Conservation (phyloP, 2,329 filamentous ascomycete species). For the Pestalotiopsis sp. region DNA sequence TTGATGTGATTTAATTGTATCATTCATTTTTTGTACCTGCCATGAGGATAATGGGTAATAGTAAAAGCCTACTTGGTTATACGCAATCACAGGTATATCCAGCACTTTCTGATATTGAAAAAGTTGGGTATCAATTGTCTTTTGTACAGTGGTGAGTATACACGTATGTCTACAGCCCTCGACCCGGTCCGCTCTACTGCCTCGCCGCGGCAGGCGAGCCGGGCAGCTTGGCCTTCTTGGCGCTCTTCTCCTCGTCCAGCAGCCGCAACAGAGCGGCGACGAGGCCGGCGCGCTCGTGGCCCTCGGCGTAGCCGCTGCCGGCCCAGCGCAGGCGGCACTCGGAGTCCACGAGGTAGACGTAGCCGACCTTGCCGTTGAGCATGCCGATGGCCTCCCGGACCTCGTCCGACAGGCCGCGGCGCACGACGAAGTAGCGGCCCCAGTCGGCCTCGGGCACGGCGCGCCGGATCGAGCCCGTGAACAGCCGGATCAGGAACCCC, state of each 20-base stretch:
- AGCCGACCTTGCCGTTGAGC: conserved; percentile 90
- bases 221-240: conserved; percentile 1
- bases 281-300: conserved; percentile 68
- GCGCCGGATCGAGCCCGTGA: conserved; percentile 55
- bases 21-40: too few relatives aligned
- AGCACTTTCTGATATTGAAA: too few relatives aligned
- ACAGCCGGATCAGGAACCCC: conserved; percentile 59
- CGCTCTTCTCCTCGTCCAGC: conserved; percentile 54
- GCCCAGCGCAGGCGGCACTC: conserved; percentile 94
- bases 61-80: too few relatives aligned
- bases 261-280: conserved; percentile 66
- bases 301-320: conserved; percentile 71
- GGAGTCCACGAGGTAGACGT: conserved; percentile 87
- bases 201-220: neutral
- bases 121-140: neutral
- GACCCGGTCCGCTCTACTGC: neutral
- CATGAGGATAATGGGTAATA: too few relatives aligned
- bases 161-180: neutral
- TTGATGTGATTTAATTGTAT: too few relatives aligned
- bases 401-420: conserved; percentile 59
- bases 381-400: conserved; percentile 68
- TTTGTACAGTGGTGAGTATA: neutral
- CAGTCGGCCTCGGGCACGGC: conserved; percentile 55
- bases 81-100: too few relatives aligned
- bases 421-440: conserved; percentile 64